phyloP scores from a whole-genome alignment of 805 yeast species.

The Metschnikowia similis region DNA sequence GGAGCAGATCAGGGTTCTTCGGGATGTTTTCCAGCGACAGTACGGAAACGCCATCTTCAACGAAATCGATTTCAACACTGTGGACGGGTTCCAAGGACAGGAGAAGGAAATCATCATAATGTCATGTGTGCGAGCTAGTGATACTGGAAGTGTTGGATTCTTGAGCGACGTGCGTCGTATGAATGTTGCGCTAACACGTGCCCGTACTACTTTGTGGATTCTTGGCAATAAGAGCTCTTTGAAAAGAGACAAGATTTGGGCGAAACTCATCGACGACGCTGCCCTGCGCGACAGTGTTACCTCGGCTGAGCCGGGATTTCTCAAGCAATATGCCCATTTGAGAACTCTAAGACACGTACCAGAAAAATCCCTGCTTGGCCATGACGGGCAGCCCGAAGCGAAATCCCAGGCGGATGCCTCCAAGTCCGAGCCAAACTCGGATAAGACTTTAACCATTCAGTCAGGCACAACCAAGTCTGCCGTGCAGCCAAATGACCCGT shows the following conservation, averaged over 20 bases:
- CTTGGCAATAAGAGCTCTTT: constrained; percentile 76
- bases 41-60: constrained; percentile 62
- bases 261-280: constrained; percentile 63
- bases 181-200: constrained; percentile 97
- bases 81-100: constrained; percentile 98
- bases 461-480: no score
- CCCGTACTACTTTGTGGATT: constrained; percentile 87
- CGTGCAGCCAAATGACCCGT: no score
- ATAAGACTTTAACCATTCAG: no score
- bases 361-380: neutral
- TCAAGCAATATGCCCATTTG: constrained; percentile 12
- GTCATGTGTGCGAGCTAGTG: constrained; percentile 91
- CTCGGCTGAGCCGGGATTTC: constrained; percentile 35
- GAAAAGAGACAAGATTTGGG: constrained; percentile 67
- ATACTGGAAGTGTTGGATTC: constrained; percentile 72
- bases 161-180: constrained; percentile 87
- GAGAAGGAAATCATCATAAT: constrained; percentile 91
- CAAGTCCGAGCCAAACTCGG: neutral
- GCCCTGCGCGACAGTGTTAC: constrained; percentile 37
- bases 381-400: neutral
- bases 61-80: constrained; percentile 84
- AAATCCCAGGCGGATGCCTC: neutral
- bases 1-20: constrained; percentile 68
- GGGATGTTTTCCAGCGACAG: constrained; percentile 49
- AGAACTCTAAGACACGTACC: neutral